These are phyloP conservation scores for Clohesyomyces aquaticus DNA, from an alignment of 495 filamentous ascomycete species.

Conservation along the genomic window DNA sequence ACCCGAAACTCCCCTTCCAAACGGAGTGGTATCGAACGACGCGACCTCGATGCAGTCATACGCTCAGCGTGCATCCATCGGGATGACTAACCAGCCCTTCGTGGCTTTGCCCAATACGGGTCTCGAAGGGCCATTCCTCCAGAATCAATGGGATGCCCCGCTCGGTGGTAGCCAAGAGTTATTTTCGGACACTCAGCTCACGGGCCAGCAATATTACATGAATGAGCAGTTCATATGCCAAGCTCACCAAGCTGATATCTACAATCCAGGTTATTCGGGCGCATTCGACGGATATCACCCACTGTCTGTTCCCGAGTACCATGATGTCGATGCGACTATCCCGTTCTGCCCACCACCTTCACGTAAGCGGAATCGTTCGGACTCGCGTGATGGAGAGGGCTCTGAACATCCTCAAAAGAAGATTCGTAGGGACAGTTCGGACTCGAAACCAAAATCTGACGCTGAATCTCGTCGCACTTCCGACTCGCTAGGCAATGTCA, in stretches of 20 bases:
- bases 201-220: background rate
- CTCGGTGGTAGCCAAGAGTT: background rate
- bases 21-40: background rate
- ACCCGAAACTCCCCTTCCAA: background rate
- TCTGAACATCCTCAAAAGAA: background rate
- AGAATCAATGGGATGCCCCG: background rate
- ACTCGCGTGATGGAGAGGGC: background rate
- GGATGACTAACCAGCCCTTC: slow-evolving; percentile 1
- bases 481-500: background rate
- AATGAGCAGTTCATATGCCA: background rate
- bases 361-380: slow-evolving; percentile 1
- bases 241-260: background rate
- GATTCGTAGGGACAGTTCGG: background rate
- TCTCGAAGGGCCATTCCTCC: background rate
- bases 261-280: background rate
- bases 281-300: background rate
- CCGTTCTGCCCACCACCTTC: background rate
- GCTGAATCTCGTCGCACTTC: background rate
- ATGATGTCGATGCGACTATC: background rate
- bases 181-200: background rate
- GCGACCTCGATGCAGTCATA: background rate
- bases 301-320: background rate
- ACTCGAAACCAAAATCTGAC: background rate
- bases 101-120: background rate
- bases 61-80: background rate